phyloP scores from a whole-genome alignment of 2,329 filamentous ascomycete species.

The Chaetomium globosum region DNA sequence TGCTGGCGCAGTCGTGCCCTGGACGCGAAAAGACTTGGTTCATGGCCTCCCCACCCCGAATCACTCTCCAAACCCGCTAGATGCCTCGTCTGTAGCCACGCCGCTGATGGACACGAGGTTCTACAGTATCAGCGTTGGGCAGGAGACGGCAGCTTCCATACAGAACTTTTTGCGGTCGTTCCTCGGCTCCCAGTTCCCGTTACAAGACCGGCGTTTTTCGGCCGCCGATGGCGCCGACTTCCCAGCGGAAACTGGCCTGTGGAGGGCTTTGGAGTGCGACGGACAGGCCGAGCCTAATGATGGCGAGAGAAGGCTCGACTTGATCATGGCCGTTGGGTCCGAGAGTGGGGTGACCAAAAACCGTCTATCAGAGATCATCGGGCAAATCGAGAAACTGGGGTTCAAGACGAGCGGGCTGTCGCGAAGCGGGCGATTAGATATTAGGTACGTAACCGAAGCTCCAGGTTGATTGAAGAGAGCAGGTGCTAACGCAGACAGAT shows the following conservation, averaged over 20 bases:
- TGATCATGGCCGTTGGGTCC: constrained; percentile 63
- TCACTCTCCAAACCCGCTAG: constrained; percentile 36
- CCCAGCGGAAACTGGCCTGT: constrained; percentile 54
- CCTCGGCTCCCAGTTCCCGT: constrained; percentile 55
- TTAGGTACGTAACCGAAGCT: constrained; percentile 50
- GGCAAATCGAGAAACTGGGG: constrained; percentile 59
- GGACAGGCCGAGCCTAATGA: constrained; percentile 38
- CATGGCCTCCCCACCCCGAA: constrained; percentile 45
- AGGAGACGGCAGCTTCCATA: constrained; percentile 54
- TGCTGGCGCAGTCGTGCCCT: not conserved
- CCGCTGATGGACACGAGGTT: constrained; percentile 44
- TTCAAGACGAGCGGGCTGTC: constrained; percentile 53
- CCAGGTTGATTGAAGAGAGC: not conserved
- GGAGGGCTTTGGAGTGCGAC: constrained; percentile 56
- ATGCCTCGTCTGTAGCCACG: constrained; percentile 17
- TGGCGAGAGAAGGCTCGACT: constrained; percentile 51
- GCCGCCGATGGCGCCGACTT: constrained; percentile 52
- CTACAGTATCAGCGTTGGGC: constrained; percentile 49
- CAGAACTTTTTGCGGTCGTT: constrained; percentile 62
- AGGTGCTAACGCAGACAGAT: constrained; percentile 46
- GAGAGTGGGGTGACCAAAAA: constrained; percentile 57
- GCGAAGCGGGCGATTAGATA: constrained; percentile 60
- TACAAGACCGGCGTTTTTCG: constrained; percentile 50
- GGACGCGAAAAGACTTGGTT: constrained; percentile 24
- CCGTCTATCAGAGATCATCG: constrained; percentile 52